Base-by-base conservation (phyloP, 2,329 filamentous ascomycete species). In the Teratosphaeria epicoccoides region DNA sequence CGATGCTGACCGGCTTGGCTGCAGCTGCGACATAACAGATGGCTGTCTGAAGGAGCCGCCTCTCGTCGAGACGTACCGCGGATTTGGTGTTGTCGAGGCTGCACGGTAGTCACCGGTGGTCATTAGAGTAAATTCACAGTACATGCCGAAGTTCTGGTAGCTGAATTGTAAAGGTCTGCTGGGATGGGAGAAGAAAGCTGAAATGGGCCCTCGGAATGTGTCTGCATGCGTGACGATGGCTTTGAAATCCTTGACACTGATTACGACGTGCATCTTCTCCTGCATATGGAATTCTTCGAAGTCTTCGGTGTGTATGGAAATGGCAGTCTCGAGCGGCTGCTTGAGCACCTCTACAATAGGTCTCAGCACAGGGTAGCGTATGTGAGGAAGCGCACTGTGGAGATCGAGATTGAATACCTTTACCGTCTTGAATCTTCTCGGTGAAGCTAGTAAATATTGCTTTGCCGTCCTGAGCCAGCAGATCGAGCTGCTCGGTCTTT, bases 201-300 rank as follows among this genome's bases (percentile, higher is more conserved):
- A 78, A 12, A 90, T 73, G 45, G 79, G 76, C n/a, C 80, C 81
- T 49, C 81, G 81, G 5, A 83, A 76, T 23, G 82, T 81, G 23
- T 83, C 83, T 9, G 87, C 86, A 67, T 91, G 87, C 28, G 82
- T 78, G 49, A 89, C 81, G 50, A 90, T 87, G 28, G 86, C 83
- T 48, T 86, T 83, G 66, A 90, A 90, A 67, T 91, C 87, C 62
- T 88, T 89, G 63, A 91, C 85, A 59, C 82, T 87, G 63, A 90
- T 85, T 53, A 88, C 80, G 61, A 89, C 86, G 63, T 89, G 87
- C 52, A 89, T 76, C 48, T 84, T 83, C 54, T 87, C 81, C 63
- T 88, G 82, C 25, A 88, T 82, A 22, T 80, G 75, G 55, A 90
- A 87, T 49, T 84, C 78, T 52, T 87, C 82, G 61, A 91, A 91